phyloP scores from a whole-genome alignment of 148 eudicot genomes.

The Selenicereus undatus region DNA sequence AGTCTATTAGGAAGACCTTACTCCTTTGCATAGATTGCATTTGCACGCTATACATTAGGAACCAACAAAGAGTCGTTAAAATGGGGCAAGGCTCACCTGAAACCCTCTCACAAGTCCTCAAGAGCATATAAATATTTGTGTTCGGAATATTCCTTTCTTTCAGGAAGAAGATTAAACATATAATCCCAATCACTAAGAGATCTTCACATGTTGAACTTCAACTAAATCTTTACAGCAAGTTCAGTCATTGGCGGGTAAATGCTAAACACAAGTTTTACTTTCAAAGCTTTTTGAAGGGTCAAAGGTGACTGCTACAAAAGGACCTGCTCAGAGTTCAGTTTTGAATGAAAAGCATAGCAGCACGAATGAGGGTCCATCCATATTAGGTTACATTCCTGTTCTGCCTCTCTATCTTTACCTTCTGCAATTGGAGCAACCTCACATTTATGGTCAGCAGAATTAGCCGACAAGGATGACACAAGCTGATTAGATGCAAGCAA shows the following conservation, averaged over 20 bases:
- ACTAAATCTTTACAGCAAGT: background rate
- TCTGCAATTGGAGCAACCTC: conserved; percentile 19
- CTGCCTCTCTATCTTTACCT: conserved; percentile 29
- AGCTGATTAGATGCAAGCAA: conserved; percentile 76
- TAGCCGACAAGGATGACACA: conserved; percentile 31
- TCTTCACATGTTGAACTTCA: background rate
- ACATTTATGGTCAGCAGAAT: conserved; percentile 22
- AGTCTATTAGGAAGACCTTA: too few species aligned
- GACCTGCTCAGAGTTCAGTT: conserved; percentile 61
- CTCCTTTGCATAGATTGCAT: too few species aligned
- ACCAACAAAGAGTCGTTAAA: background rate
- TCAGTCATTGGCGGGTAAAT: background rate
- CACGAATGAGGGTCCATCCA: conserved; percentile 81
- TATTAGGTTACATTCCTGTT: conserved; percentile 41
- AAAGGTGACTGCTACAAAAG: conserved; percentile 79
- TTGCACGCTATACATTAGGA: too few species aligned
- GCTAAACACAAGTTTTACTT: conserved; percentile 39
- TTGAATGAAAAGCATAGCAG: conserved; percentile 86
- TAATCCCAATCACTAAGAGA: background rate
- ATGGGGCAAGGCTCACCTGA: background rate
- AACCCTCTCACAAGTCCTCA: too few species aligned
- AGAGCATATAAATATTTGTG: background rate
- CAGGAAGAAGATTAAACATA: background rate
- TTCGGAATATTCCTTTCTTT: background rate
- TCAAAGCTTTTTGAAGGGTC: conserved; percentile 85